Evolutionary conservation across 75 land plant species (phyloP).

Genomic region (Pseudotsuga menziesii): DNA sequence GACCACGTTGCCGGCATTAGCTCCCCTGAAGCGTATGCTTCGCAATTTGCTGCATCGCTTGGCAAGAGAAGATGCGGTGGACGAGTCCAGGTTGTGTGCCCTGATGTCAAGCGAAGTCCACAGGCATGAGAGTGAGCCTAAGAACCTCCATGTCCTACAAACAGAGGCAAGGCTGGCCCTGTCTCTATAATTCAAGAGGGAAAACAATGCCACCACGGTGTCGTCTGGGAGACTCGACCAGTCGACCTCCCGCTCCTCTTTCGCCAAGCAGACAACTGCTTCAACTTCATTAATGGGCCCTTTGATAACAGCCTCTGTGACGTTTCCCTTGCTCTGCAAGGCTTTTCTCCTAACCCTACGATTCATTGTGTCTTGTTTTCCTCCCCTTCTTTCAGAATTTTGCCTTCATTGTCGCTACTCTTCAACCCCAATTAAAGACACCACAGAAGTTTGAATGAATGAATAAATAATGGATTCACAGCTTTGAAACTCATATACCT

Average conservation of each 20-base stretch:
- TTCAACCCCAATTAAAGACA: background rate
- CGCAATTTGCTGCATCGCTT: constrained; percentile 58
- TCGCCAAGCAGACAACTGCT: constrained; percentile 3
- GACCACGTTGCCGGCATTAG: constrained; percentile 53
- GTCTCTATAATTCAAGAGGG: constrained; percentile 78
- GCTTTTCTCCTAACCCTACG: constrained; percentile 39
- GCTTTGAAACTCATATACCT: background rate
- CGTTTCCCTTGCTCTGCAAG: constrained; percentile 13
- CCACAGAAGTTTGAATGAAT: too few relatives aligned
- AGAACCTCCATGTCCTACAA: constrained; percentile 68
- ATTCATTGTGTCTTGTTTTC: constrained; percentile 22
- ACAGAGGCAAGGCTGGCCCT: constrained; percentile 88
- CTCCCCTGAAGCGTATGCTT: constrained; percentile 78
- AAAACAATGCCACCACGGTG: constrained; percentile 78
- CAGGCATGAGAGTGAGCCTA: constrained; percentile 58
- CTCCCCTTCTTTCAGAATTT: background rate
- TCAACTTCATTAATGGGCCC: constrained; percentile 1
- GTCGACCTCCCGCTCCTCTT: constrained; percentile 31
- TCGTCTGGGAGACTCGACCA: constrained; percentile 93
- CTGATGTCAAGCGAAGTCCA: constrained; percentile 87
- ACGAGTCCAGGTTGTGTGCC: constrained; percentile 57
- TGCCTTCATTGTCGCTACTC: background rate
- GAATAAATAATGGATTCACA: too few relatives aligned
- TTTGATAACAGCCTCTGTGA: constrained; percentile 14
- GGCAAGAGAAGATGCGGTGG: constrained; percentile 56